Evolutionary conservation across 2,329 filamentous ascomycete genomes (phyloP), one percentile per base, ranked within the genome.

Genomic region (Colletotrichum tofieldiae): DNA sequence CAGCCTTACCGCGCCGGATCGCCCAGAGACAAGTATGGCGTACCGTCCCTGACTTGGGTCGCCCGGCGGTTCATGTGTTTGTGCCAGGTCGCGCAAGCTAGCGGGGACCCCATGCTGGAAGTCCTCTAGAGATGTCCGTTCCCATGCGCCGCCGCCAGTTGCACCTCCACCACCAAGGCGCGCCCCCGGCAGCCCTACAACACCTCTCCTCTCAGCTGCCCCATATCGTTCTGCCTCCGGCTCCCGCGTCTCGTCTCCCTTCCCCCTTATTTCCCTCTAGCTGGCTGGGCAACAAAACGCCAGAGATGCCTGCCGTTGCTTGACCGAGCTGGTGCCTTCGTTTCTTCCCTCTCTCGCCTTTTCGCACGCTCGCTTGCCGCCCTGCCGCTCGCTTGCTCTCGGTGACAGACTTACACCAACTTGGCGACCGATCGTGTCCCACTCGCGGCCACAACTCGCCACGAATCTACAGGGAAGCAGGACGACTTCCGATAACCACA

Each of bases 161-260:
- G 23, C 64, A 67, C 49, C 41, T 62, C 56, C 68, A 66, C 64
- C 63, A 66, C 26, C 43, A 56, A 37, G 54, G 29, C 62, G 41
- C 64, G 23, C 47, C 67, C 56, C 65, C 29, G 16, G 51, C 65
- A 68, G 69, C 69, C 69, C 69, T 72, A 72, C 69, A 72, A 55
- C 56, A 43, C 35, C 52, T 55, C 23, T 49, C 23, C 37, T 54
- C 47, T 70, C 70, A 70, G 70, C 70, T 70, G 70, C 59, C 60
- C 70, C 66, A 49, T 60, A 35, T 29, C 37, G 62, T 32, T 26
- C 45, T 47, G n/a, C 26, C 26, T 47, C 12, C 11, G 9, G 23
- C 52, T 23, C 52, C 45, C 32, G 7, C 47, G 54, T 60, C 62
- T 61, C 45, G 49, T 20, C 16, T 11, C 69, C 56, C n/a, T 54